A percentile compares a stretch with the other conserved stretches of the same genome.
Conservation (phyloP, 257 asterid genomes). For the Solanum peruvianum region DNA sequence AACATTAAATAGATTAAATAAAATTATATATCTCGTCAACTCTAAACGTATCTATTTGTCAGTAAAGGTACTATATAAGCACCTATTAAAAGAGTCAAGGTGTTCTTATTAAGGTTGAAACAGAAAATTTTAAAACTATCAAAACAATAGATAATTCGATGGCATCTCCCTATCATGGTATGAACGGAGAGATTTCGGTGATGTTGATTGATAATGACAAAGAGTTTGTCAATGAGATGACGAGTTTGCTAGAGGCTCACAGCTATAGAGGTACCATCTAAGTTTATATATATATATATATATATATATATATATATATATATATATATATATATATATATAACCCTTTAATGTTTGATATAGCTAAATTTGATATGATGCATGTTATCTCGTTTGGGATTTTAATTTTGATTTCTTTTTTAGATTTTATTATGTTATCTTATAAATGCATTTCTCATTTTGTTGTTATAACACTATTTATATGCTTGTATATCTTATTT, state of each 20-base stretch:
- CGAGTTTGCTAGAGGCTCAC: neutral
- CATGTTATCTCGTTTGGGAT: neutral
- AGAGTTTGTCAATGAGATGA: neutral
- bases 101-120: too few species aligned
- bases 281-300: neutral
- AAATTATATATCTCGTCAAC: neutral
- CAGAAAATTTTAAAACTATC: neutral
- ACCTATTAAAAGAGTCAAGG: neutral
- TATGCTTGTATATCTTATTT: neutral
- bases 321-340: neutral
- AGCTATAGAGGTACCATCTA: neutral
- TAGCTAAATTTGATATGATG: neutral
- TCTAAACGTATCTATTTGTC: neutral
- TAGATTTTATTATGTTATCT: neutral
- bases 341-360: neutral
- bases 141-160: neutral
- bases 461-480: neutral
- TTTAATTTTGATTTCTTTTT: neutral
- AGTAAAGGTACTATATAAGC: neutral
- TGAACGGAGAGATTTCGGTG: neutral
- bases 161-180: neutral
- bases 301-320: neutral
- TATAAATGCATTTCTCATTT: neutral
- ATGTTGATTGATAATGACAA: neutral
- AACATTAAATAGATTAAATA: neutral